Conservation (phyloP, 148 eudicot species). For the Nepenthes mirabilis region DNA sequence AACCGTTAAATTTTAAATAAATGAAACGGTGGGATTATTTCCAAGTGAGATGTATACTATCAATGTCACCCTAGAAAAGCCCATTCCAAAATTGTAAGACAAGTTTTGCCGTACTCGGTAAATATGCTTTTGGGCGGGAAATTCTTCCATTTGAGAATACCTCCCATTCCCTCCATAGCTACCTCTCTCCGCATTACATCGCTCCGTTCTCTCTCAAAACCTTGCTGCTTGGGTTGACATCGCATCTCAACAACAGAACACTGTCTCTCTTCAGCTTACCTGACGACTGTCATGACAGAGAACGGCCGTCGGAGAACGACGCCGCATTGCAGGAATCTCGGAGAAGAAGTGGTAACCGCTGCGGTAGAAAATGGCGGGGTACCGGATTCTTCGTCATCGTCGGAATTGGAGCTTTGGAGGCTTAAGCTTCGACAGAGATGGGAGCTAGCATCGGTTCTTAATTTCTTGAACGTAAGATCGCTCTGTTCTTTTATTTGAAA, state of each 20-base stretch:
- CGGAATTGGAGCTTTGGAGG: constrained; percentile 16
- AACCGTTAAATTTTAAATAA: too few species aligned
- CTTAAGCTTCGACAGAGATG: constrained; percentile 44
- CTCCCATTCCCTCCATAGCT: not conserved
- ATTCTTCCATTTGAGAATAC: not conserved
- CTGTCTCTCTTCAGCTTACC: not conserved
- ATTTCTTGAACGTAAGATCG: constrained; percentile 41
- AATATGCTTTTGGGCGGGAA: not conserved
- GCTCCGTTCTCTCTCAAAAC: not conserved
- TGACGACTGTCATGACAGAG: constrained; percentile 9
- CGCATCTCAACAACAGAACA: not conserved
- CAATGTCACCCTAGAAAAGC: too few species aligned
- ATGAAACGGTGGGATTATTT: too few species aligned
- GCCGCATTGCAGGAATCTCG: constrained; percentile 5
- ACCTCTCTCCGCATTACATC: not conserved
- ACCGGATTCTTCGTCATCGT: constrained; percentile 3
- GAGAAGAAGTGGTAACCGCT: not conserved
- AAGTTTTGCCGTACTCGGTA: too few species aligned
- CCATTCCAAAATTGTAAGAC: too few species aligned
- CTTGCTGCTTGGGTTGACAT: not conserved
- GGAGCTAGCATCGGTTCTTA: constrained; percentile 76
- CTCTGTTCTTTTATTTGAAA: not conserved
- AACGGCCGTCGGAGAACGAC: constrained; percentile 5
- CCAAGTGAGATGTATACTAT: too few species aligned
- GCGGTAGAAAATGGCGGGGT: constrained; percentile 2